Conservation (phyloP, 1,139 yeast genomes). For the Zygosaccharomyces pseudobailii region DNA sequence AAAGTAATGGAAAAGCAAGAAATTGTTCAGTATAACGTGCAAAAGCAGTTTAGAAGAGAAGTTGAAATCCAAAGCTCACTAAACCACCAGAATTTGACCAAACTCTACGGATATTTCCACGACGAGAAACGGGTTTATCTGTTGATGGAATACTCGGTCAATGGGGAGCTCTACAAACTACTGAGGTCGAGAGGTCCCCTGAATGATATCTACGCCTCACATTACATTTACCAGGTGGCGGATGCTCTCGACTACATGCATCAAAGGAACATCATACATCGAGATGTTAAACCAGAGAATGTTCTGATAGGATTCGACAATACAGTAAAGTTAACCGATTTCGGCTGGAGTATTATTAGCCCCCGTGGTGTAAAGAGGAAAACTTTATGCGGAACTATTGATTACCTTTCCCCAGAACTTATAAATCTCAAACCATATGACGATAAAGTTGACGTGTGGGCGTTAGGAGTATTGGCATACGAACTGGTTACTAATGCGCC, state of each 20-base stretch:
- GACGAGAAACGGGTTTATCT: constrained; percentile 77
- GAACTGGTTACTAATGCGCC: constrained; percentile 88
- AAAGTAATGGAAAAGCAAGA: constrained; percentile 87
- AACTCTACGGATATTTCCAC: constrained; percentile 79
- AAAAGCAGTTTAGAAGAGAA: constrained; percentile 82
- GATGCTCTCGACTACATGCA: constrained; percentile 74
- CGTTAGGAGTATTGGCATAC: constrained; percentile 80
- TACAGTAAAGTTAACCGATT: constrained; percentile 77
- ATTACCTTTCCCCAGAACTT: constrained; percentile 94
- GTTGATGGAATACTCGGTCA: constrained; percentile 75
- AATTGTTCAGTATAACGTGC: constrained; percentile 69
- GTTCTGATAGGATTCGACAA: constrained; percentile 71
- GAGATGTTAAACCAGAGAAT: constrained; percentile 93
- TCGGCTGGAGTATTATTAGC: constrained; percentile 90
- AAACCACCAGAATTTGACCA: constrained; percentile 72
- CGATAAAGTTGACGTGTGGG: constrained; percentile 83
- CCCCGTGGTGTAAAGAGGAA: constrained; percentile 51
- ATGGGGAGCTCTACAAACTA: constrained; percentile 81
- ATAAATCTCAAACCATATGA: constrained; percentile 81
- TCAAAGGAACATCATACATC: constrained; percentile 71
- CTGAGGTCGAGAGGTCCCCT: constrained; percentile 62
- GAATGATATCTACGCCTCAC: constrained; percentile 67
- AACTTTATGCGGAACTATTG: constrained; percentile 93
- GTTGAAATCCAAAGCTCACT: constrained; percentile 83
- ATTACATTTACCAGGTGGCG: constrained; percentile 79